Conservation (phyloP, 2,329 filamentous ascomycete species). For the Metarhizium rileyi region DNA sequence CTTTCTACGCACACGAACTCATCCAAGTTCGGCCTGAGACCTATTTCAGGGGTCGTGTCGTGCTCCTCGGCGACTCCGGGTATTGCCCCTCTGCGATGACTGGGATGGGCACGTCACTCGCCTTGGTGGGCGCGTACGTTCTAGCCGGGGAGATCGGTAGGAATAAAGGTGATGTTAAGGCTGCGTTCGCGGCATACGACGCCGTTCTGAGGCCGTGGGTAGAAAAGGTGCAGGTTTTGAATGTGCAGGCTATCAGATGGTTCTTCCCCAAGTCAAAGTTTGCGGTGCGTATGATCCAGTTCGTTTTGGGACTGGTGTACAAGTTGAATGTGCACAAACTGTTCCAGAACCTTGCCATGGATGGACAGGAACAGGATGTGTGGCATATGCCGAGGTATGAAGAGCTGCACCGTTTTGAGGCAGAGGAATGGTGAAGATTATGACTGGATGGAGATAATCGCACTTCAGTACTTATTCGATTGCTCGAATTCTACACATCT, state of each 20-base stretch:
- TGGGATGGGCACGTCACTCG: slow-evolving; percentile 37
- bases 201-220: too few species aligned
- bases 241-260: too few species aligned
- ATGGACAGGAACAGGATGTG: not conserved
- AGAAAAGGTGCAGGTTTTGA: too few species aligned
- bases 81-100: slow-evolving; percentile 29
- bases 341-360: not conserved
- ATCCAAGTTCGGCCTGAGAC: slow-evolving; percentile 31
- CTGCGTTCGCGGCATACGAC: too few species aligned
- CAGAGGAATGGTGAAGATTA: too few species aligned
- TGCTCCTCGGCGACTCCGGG: slow-evolving; percentile 39
- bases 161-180: too few species aligned
- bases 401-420: not conserved
- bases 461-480: too few species aligned
- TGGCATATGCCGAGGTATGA: not conserved
- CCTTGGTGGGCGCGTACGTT: slow-evolving; percentile 38
- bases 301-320: not conserved
- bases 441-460: too few species aligned
- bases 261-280: too few species aligned
- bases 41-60: slow-evolving; percentile 30
- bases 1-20: slow-evolving; percentile 37
- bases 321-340: not conserved
- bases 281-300: not conserved
- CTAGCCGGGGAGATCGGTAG: too few species aligned
- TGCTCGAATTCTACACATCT: too few species aligned